phyloP scores from a whole-genome alignment of 2,329 filamentous ascomycete genomes.

The Ceratocystis cacaofunesta region DNA sequence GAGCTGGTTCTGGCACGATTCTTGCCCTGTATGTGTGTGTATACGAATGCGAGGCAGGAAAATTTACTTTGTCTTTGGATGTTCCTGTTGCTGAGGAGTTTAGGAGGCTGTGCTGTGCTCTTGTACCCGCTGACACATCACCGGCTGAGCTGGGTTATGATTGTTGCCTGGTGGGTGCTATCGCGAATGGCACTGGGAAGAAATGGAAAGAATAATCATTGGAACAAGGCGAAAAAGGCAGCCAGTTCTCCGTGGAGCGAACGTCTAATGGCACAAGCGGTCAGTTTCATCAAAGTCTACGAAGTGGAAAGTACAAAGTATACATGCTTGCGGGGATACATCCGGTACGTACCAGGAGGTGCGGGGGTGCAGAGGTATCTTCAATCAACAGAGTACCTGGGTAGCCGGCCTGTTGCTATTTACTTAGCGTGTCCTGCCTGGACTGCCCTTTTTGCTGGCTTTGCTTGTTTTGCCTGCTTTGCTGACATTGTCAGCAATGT shows the following conservation, averaged over 20 bases:
- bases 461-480: not conserved
- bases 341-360: not conserved
- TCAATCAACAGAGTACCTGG: not conserved
- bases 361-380: not conserved
- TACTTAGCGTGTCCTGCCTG: not conserved
- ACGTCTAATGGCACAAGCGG: not conserved
- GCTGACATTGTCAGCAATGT: not conserved
- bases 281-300: not conserved
- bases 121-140: too few species aligned
- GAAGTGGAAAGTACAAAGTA: not conserved
- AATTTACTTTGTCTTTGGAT: not conserved
- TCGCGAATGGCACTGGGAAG: not conserved
- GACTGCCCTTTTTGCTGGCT: not conserved
- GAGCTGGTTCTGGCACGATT: too few species aligned
- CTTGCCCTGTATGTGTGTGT: not conserved
- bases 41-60: not conserved
- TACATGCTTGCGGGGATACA: not conserved
- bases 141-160: too few species aligned
- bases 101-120: not conserved
- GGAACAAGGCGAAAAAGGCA: not conserved
- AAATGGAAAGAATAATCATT: too few species aligned
- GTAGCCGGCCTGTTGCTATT: not conserved
- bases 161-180: not conserved
- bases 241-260: not conserved
- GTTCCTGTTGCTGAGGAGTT: not conserved